Base-by-base conservation (phyloP, 805 yeast genomes). In the Sungouiella thailandica region DNA sequence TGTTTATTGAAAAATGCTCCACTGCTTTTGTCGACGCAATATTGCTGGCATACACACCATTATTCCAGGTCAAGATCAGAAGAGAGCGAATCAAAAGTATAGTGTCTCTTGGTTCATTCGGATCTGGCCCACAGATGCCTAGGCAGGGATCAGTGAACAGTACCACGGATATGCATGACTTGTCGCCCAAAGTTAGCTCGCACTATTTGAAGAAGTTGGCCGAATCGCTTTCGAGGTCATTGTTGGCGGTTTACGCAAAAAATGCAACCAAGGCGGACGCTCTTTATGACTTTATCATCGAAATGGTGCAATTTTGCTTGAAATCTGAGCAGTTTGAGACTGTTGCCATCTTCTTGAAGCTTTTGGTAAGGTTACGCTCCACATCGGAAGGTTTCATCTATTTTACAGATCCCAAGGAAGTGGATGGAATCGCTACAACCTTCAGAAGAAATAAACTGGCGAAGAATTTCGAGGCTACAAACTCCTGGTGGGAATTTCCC, bases 391-490 rank as follows among this genome's bases (percentile, higher is more conserved):
- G 65, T 5, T 56, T 53, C 23, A 55, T 82, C 2, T 74, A 65
- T 47, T 58, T 82, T 27, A 56, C 75, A 2, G 58, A 65, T 6
- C 81, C 83, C 4, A 51, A 56, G 1, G 85, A 83, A 49, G 74
- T 80, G 64, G 81, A 75, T 26, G 87, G 85, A 0, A 55, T 83
- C 12, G 74, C 86, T 7, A 72, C 78, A 2, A 70, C 77, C 0
- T 65, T 82, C 34, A 68, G 72, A 4, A 63, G 86, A 49, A 74
- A 75, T 38, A 47, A 55, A 17, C 55, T 53, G 43, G 50, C 34
- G 4, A 41, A 32, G 1, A 11, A 28, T 2, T 34, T 23, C 23
- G 28, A 27, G 7, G 30, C 25, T n/a, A 52, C 39, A 3, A 43
- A 43, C 3, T 18, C 33, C 1, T 44, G 59, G 36, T 82, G 89